phyloP scores from a whole-genome alignment of 441 rosid genomes.

The Capsella rubella region DNA sequence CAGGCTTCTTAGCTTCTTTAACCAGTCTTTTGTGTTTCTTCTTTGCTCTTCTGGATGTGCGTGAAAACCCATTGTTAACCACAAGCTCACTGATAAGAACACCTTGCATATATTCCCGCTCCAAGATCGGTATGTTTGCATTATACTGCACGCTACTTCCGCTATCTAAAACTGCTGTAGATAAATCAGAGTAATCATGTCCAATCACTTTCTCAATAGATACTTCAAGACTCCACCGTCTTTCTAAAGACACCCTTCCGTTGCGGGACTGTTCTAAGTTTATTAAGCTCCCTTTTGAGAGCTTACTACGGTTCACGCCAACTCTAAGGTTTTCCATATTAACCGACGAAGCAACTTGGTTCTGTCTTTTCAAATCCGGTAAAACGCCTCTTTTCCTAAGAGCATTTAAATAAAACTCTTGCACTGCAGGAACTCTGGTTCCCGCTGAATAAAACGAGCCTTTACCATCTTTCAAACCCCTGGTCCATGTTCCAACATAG shows the following conservation, averaged over 20 bases:
- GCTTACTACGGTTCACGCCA: constrained; percentile 53
- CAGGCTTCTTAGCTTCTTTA: constrained; percentile 89
- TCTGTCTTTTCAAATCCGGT: constrained; percentile 81
- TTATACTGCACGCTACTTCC: constrained; percentile 52
- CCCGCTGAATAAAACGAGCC: constrained; percentile 95
- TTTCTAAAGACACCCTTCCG: constrained; percentile 77
- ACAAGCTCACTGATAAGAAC: constrained; percentile 92
- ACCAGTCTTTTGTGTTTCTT: constrained; percentile 70
- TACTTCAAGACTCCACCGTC: constrained; percentile 98
- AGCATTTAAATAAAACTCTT: constrained; percentile 82
- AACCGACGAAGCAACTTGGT: constrained; percentile 71
- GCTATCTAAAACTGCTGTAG: constrained; percentile 56
- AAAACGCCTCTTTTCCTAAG: constrained; percentile 86
- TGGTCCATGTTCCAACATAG: constrained; percentile 97
- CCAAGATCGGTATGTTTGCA: constrained; percentile 68
- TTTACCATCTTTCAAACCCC: constrained; percentile 97
- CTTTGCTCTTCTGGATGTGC: constrained; percentile 79
- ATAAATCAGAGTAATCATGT: constrained; percentile 70
- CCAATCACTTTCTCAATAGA: constrained; percentile 94
- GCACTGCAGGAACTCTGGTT: constrained; percentile 70
- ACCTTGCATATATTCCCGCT: constrained; percentile 98
- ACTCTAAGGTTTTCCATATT: constrained; percentile 69
- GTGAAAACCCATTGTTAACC: constrained; percentile 66
- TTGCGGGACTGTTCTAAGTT: constrained; percentile 80
- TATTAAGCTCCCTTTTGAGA: constrained; percentile 75